phyloP scores from a whole-genome alignment of 1,284 basidiomycete species.

The Pholiota adiposa region DNA sequence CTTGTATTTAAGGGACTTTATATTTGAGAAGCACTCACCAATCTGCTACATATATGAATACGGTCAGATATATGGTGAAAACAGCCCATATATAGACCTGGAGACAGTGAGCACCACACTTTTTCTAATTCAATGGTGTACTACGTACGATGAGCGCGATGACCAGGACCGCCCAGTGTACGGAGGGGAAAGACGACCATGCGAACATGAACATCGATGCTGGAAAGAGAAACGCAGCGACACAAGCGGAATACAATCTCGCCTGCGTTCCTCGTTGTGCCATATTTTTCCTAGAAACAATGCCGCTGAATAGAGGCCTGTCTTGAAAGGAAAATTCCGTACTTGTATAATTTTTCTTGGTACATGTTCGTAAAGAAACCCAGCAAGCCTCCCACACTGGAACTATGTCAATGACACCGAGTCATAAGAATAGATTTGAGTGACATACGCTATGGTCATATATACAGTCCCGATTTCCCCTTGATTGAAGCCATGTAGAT shows the following conservation, averaged over 20 bases:
- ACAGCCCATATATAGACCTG: conserved; percentile 55
- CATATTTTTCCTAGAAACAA: conserved; percentile 56
- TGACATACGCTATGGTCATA: no score
- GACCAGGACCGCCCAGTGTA: conserved; percentile 54
- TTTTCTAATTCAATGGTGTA: no score
- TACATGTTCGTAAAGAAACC: conserved; percentile 58
- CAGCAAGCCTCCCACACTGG: conserved; percentile 57
- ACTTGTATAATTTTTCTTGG: conserved; percentile 50
- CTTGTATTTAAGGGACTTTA: not conserved
- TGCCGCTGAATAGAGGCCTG: no score
- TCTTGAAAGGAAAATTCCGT: not conserved
- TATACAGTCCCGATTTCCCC: no score
- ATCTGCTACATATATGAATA: conserved; percentile 70
- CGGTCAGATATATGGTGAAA: conserved; percentile 61
- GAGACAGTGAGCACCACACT: conserved; percentile 17
- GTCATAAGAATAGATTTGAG: no score
- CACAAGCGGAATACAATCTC: conserved; percentile 63
- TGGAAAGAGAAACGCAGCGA: conserved; percentile 61
- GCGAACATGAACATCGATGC: conserved; percentile 64
- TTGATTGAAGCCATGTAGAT: conserved; percentile 62
- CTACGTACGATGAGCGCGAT: conserved; percentile 54
- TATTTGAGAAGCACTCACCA: conserved; percentile 44
- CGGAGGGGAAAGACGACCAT: conserved; percentile 51
- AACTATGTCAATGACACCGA: conserved; percentile 25
- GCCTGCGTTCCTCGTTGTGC: conserved; percentile 64